Base-by-base conservation (phyloP, 1,284 basidiomycete species). In the Ganoderma lingzhi region DNA sequence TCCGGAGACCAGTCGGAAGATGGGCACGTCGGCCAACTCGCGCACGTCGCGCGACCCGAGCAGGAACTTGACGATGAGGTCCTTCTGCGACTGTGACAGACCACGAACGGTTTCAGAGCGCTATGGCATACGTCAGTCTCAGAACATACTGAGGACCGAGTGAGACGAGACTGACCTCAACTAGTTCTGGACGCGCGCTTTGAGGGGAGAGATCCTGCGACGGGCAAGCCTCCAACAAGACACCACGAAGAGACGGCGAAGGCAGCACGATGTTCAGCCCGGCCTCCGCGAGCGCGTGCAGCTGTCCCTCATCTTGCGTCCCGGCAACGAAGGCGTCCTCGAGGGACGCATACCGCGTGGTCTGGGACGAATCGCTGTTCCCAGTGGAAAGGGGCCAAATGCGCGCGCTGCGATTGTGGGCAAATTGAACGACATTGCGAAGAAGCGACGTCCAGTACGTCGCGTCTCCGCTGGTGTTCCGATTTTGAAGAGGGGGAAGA, bases 391-490 rank as follows among this genome's bases (percentile, higher is more conserved):
- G 23, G 32, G 67, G 63, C 67, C 67, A 69, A 19, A 69, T 51
- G 1, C n/a, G 9, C 10, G 59, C 63, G 8, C 41, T 15, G 15
- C 44, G 45, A 3, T 10, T 28, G 17, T 48, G 32, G 4, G 67
- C 67, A 2, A 69, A 44, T 17, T n/a, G 30, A 19, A 69, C 41
- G 10, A 65, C 48, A n/a, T 62, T 35, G 23, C n/a, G 42, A 8
- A 69, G 63, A 5, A 62, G 60, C 3, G 59, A 56, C 37, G 67
- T 65, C 67, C 67, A 69, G 42, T 69, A 69, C 51, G 35, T 53
- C 0, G 63, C 60, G 28, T 69, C 67, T 14, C 67, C 67, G 30
- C 63, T 69, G 6, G 63, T 61, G 19, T 62, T 62, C 0, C 17
- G 51, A 19, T 62, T 63, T 17, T 65, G 63, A 5, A 30, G 55